Evolutionary conservation across 192 early-diverging fungal species (phyloP).

Genomic region (Backusella circina): DNA sequence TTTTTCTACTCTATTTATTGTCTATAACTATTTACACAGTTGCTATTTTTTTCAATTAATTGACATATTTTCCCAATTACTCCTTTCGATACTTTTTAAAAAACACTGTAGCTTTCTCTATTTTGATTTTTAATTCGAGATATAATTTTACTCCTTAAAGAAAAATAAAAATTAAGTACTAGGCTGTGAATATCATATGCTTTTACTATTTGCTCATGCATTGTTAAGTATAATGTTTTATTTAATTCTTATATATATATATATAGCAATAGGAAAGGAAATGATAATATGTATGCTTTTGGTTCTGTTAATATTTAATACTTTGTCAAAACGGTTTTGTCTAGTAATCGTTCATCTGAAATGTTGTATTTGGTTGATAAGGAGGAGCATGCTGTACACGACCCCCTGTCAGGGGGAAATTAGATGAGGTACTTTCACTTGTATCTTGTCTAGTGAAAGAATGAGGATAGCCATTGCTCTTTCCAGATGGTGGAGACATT

Average conservation of each 20-base stretch:
- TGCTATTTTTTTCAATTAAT: too few relatives aligned
- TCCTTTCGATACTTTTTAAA: too few relatives aligned
- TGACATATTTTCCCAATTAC: too few relatives aligned
- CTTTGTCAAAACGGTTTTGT: neutral
- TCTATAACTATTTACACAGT: too few relatives aligned
- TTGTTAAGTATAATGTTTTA: neutral
- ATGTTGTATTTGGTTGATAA: neutral
- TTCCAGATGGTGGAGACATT: neutral
- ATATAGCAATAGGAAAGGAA: neutral
- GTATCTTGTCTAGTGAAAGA: neutral
- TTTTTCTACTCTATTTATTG: too few relatives aligned
- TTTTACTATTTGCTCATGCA: neutral
- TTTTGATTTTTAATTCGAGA: neutral
- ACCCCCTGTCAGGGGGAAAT: neutral
- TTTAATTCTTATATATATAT: neutral
- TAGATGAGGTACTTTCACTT: neutral
- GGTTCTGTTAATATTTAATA: neutral
- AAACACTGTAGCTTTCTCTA: too few relatives aligned
- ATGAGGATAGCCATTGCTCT: neutral
- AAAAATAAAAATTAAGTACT: neutral
- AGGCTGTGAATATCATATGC: neutral
- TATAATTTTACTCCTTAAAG: neutral
- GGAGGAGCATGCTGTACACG: neutral
- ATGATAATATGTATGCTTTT: neutral
- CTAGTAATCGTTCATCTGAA: neutral